Percentiles rank a stretch among this genome's conserved stretches.
phyloP scores from a whole-genome alignment of 2,329 filamentous ascomycete genomes.

The Apiospora marii region DNA sequence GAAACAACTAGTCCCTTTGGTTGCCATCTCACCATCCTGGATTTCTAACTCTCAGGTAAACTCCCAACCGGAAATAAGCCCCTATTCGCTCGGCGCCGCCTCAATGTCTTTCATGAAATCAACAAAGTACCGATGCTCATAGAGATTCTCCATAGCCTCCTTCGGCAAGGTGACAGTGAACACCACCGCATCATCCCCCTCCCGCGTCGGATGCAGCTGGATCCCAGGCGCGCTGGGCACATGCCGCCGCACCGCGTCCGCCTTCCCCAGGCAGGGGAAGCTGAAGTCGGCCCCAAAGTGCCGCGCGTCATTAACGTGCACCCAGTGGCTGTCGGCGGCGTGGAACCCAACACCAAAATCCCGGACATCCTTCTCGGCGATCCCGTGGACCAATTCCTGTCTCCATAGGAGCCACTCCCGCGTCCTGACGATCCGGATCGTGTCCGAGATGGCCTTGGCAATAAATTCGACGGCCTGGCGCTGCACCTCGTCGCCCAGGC shows the following conservation, averaged over 20 bases:
- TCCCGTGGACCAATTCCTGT: accelerated
- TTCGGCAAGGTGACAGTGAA: not conserved
- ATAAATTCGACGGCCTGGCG: accelerated
- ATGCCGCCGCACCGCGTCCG: not conserved
- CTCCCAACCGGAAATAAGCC: not conserved
- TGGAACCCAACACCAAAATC: not conserved
- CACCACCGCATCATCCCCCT: not conserved
- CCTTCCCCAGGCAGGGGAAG: not conserved
- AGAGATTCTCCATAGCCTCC: not conserved
- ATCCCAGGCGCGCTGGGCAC: not conserved
- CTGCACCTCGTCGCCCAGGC: not conserved
- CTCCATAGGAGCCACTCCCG: not conserved
- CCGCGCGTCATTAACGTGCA: not conserved
- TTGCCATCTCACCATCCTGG: not conserved
- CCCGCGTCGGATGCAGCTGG: not conserved
- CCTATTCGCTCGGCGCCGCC: not conserved
- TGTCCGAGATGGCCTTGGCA: accelerated
- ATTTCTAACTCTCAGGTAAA: too few relatives aligned
- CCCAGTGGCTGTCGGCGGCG: not conserved
- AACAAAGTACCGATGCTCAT: not conserved
- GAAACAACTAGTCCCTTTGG: too few relatives aligned
- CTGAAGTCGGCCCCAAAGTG: not conserved
- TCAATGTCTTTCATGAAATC: not conserved
- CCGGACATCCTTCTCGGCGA: not conserved
- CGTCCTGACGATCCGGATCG: not conserved